Base-by-base conservation (phyloP, 305 asterid species). In the Plantago lanceolata region DNA sequence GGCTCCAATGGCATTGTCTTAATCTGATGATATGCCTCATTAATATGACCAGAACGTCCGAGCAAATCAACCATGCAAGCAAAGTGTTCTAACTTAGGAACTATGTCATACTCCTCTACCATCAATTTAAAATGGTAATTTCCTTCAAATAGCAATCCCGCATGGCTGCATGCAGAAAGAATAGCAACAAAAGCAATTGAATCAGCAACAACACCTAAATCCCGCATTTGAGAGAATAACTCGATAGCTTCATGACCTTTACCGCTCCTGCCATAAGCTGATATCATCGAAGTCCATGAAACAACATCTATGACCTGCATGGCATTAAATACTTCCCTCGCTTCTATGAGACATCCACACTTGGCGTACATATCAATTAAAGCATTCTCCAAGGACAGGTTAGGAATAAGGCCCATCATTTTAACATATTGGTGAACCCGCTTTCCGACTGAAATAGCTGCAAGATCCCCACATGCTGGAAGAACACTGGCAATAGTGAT, bases 81-180 rank as follows among this genome's bases (percentile, higher is more conserved):
- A 67, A 54, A 85, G 66, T 91, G 98, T 76, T 91, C 98, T 55
- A 84, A 55, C 68, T 94, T 74, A 26, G 96, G 96, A 64, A 69
- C 76, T 59, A 91, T 78, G 49, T 75, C 69, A 68, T 79, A n/a
- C n/a, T n/a, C 71, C 21, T 81, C 82, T 0, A 70, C 83, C 98
- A 91, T 89, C 71, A 78, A 18, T 57, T 62, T 76, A 59, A 80
- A 91, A 71, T 77, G 79, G 5, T 70, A 57, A 3, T 61, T 75
- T 7, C 96, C 96, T 66, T 87, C 85, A 18, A 73, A 65, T 63
- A 82, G 66, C 63, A 91, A 75, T 11, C 98, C 96, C 0, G 93
- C 85, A 55, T 89, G 96, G 78, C 98, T 89, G 78, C 98, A 89
- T 52, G 96, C 96, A 16, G 96, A 85, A 43, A 92, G 88, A 71